Base-by-base conservation (phyloP, 805 yeast species). In the Wickerhamiella musiphila region DNA sequence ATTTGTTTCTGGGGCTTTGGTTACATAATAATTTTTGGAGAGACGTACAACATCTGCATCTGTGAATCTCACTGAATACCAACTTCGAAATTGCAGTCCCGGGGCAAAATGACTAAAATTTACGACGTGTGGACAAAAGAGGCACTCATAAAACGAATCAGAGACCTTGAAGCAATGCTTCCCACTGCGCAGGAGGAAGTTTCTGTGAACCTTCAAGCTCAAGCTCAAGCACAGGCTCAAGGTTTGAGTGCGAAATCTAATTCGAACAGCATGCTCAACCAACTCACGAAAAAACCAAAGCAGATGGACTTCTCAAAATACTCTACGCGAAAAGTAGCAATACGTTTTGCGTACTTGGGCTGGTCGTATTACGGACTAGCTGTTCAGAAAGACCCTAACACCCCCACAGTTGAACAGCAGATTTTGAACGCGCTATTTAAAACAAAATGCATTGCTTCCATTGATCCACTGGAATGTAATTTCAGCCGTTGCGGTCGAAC, bases 341-440 rank as follows among this genome's bases (percentile, higher is more conserved):
- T 90, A 19, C 60, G 68, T 39, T 90, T 90, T 56, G 77, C 94
- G 0, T 90, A 90, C 51, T 39, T 54, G 30, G 98, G 98, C 1
- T 86, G 95, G 95, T 68, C 77, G 47, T 90, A 90, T 53, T 82
- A 76, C 48, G 98, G 98, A 0, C 59, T 90, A 16, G 94, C 93
- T 0, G 58, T 68, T 29, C 96, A 90, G 53, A 65, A 65, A 37
- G 83, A 73, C 18, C 68, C 67, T 3, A 77, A 90, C 0, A 56
- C 79, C 6, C 93, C 92, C 0, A 90, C 98, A 0, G 84, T 90
- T 2, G 98, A 90, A 47, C 73, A 70, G 18, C 66, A 64, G 24
- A 65, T 90, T 4, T 52, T 90, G 25, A 66, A 74, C 25, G 94
- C 93, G 0, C 51, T 90, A 53, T 56, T 62, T 29, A 68, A 63